These are phyloP conservation scores for Paracamarosporium sp. DNA, from an alignment of 2,329 filamentous ascomycete genomes.

Conservation along the genomic window DNA sequence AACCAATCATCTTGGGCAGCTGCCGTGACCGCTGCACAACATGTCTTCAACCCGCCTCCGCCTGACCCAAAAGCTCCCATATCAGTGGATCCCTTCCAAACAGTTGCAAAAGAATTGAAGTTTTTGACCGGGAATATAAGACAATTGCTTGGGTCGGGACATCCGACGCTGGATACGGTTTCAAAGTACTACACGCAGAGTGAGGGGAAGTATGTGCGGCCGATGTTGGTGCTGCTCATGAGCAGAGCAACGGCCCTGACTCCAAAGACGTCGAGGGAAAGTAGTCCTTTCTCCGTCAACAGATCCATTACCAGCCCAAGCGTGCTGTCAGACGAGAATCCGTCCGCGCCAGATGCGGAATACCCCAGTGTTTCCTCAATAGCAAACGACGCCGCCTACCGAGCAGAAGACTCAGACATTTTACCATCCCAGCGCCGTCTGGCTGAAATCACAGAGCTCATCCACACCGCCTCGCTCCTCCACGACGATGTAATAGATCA, in stretches of 20 bases:
- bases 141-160: constrained; percentile 89
- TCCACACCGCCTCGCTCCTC: constrained; percentile 93
- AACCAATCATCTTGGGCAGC: constrained; percentile 75
- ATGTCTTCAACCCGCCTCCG: constrained; percentile 70
- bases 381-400: constrained; percentile 54
- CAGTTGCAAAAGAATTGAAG: constrained; percentile 96
- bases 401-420: constrained; percentile 67
- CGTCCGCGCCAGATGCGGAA: constrained; percentile 59
- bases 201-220: constrained; percentile 95
- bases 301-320: constrained; percentile 64
- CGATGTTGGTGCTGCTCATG: constrained; percentile 95
- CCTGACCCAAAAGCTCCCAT: constrained; percentile 69
- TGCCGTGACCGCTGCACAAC: constrained; percentile 71
- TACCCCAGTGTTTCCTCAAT: constrained; percentile 60
- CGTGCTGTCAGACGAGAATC: constrained; percentile 83
- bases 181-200: constrained; percentile 98
- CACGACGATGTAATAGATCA: constrained; percentile 99
- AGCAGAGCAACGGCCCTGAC: constrained; percentile 87
- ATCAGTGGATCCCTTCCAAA: constrained; percentile 83
- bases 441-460: constrained; percentile 96
- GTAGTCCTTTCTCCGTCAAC: constrained; percentile 55
- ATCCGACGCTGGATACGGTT: constrained; percentile 91
- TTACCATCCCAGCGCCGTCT: constrained; percentile 91
- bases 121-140: constrained; percentile 93
- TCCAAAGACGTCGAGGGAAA: constrained; percentile 58